A percentile compares a stretch with the other conserved stretches of the same genome.
Conservation (phyloP, 192 early-diverging fungal genomes). For the Umbelopsis ramanniana region DNA sequence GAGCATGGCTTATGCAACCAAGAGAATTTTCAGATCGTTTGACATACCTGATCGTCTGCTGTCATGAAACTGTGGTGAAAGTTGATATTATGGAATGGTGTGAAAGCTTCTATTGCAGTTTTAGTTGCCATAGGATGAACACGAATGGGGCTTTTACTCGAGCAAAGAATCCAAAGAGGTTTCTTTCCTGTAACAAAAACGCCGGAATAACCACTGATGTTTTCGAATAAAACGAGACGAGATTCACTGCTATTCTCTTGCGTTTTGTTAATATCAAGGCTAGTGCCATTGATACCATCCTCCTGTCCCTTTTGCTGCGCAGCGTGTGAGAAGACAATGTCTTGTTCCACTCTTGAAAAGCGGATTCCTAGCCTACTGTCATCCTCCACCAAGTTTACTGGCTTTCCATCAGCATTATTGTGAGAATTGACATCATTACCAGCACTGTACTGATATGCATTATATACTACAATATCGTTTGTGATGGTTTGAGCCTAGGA, state of each 20-base stretch:
- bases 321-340: conserved; percentile 23
- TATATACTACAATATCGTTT: conserved; percentile 76
- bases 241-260: conserved; percentile 28
- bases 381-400: conserved; percentile 8
- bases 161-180: conserved; percentile 77
- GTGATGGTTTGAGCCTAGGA: conserved; percentile 63
- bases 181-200: conserved; percentile 73
- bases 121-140: conserved; percentile 78
- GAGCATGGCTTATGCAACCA: not conserved
- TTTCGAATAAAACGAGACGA: conserved; percentile 51
- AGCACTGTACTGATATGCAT: conserved; percentile 60
- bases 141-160: conserved; percentile 61
- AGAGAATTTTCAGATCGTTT: not conserved
- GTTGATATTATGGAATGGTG: conserved; percentile 79
- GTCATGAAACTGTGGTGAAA: conserved; percentile 78
- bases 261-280: conserved; percentile 35
- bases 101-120: conserved; percentile 68
- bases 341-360: conserved; percentile 67
- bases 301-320: conserved; percentile 26
- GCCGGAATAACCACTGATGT: conserved; percentile 67
- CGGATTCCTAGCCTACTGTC: conserved; percentile 66
- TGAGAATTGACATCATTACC: conserved; percentile 28
- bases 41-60: conserved; percentile 64
- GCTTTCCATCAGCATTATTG: not conserved
- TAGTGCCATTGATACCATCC: conserved; percentile 34